Conservation (phyloP, 83 land plant species). For the Picea engelmannii region DNA sequence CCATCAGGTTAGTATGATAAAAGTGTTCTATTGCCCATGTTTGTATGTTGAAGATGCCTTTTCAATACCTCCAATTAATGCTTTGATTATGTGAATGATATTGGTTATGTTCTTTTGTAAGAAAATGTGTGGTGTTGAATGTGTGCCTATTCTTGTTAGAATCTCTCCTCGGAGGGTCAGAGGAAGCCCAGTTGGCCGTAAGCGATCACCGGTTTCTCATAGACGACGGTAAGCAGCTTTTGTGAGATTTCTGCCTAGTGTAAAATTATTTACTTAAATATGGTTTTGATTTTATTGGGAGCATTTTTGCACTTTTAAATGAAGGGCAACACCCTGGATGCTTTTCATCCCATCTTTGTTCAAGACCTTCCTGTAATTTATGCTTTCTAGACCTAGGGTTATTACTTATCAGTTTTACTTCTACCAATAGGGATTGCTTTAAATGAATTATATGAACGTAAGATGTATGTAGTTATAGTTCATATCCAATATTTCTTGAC, state of each 20-base stretch:
- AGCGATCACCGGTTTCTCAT: slow-evolving; percentile 66
- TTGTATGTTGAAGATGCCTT: neutral
- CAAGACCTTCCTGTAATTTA: neutral
- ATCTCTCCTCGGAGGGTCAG: slow-evolving; percentile 61
- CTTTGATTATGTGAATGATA: neutral
- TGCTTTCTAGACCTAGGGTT: neutral
- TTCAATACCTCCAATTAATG: neutral
- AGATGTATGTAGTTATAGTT: neutral
- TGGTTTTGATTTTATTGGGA: neutral
- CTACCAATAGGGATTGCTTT: neutral
- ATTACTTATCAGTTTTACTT: neutral
- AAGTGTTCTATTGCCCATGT: neutral
- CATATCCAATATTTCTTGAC: neutral
- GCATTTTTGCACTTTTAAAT: neutral
- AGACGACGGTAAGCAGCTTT: slow-evolving; percentile 57
- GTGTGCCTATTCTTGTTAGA: slow-evolving; percentile 13
- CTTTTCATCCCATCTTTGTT: neutral
- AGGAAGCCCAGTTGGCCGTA: slow-evolving; percentile 63
- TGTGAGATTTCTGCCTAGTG: neutral
- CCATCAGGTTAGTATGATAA: slow-evolving; percentile 41
- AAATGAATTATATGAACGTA: no score
- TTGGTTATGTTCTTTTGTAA: slow-evolving; percentile 1
- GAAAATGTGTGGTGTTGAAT: neutral
- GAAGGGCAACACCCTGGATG: neutral
- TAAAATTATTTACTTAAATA: neutral